Conservation (phyloP, 495 filamentous ascomycete species). For the Talaromyces borbonicus region DNA sequence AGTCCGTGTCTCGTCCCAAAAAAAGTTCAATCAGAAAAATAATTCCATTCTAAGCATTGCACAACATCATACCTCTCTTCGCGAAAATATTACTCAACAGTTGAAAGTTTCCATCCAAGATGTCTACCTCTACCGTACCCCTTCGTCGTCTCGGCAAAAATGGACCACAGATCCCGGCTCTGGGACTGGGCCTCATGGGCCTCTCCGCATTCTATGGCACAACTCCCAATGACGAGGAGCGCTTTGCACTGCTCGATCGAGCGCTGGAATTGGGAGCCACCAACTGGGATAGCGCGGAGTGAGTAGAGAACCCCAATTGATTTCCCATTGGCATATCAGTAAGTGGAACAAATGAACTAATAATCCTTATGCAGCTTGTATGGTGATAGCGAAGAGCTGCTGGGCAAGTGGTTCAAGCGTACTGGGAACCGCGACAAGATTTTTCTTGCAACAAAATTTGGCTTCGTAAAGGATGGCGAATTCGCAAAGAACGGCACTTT, state of each 20-base stretch:
- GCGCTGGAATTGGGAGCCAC: slow-evolving; percentile 30
- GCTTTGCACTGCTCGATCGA: slow-evolving; percentile 40
- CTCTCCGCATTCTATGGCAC: slow-evolving; percentile 34
- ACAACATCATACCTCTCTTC: background rate
- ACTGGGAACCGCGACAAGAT: slow-evolving; percentile 43
- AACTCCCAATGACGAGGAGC: slow-evolving; percentile 30
- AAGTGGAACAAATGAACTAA: background rate
- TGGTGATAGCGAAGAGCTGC: slow-evolving; percentile 40
- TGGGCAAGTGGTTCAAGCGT: slow-evolving; percentile 45
- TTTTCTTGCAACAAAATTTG: slow-evolving; percentile 49
- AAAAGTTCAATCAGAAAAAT: too few species aligned
- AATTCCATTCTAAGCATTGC: background rate
- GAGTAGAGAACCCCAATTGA: background rate
- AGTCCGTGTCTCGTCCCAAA: background rate
- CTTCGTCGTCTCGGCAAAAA: slow-evolving; percentile 34
- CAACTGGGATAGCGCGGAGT: slow-evolving; percentile 28
- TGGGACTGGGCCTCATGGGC: slow-evolving; percentile 49
- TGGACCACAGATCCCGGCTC: slow-evolving; percentile 38
- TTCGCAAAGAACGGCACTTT: too few species aligned
- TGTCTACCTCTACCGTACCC: background rate
- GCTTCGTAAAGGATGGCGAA: slow-evolving; percentile 17
- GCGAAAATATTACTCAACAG: background rate
- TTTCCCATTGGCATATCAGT: background rate
- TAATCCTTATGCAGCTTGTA: background rate
- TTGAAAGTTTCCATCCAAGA: too few species aligned